Evolutionary conservation across 1,284 basidiomycete species (phyloP).

Genomic region (Cryptococcus sp.): DNA sequence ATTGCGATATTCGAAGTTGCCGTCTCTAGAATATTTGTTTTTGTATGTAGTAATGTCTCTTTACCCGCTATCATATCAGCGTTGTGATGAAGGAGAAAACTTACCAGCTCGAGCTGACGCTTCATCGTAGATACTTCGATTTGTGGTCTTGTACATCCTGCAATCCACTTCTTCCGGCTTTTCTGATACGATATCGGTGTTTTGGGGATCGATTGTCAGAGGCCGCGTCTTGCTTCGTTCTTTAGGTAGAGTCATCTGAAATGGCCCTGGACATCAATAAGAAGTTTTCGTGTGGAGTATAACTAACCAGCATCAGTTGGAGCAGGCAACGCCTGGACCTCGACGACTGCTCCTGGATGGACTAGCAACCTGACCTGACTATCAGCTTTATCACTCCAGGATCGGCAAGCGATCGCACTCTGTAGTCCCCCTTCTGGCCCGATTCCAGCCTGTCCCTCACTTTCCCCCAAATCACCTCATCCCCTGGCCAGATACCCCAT

Average conservation of each 20-base stretch:
- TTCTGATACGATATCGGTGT: conserved; percentile 3
- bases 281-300: neutral
- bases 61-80: conserved; percentile 2
- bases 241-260: conserved; percentile 5
- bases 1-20: conserved; percentile 43
- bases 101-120: conserved; percentile 22
- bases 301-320: conserved; percentile 21
- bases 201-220: conserved; percentile 25
- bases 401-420: conserved; percentile 17
- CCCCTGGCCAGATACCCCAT: conserved; percentile 29
- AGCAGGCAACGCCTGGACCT: conserved; percentile 29
- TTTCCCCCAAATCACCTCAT: conserved; percentile 19
- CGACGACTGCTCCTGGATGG: conserved; percentile 13
- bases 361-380: conserved; percentile 26
- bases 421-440: conserved; percentile 24
- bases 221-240: conserved; percentile 8
- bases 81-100: conserved; percentile 1
- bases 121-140: conserved; percentile 32
- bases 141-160: conserved; percentile 36
- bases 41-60: conserved; percentile 33
- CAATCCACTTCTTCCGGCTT: conserved; percentile 7
- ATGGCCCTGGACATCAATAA: conserved; percentile 15
- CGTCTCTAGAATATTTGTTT: conserved; percentile 32
- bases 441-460: conserved; percentile 12
- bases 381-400: neutral